A percentile compares a stretch with the other conserved stretches of the same genome.
Evolutionary conservation across 345 rosid genomes (phyloP).

Genomic region (Noccaea caerulescens): DNA sequence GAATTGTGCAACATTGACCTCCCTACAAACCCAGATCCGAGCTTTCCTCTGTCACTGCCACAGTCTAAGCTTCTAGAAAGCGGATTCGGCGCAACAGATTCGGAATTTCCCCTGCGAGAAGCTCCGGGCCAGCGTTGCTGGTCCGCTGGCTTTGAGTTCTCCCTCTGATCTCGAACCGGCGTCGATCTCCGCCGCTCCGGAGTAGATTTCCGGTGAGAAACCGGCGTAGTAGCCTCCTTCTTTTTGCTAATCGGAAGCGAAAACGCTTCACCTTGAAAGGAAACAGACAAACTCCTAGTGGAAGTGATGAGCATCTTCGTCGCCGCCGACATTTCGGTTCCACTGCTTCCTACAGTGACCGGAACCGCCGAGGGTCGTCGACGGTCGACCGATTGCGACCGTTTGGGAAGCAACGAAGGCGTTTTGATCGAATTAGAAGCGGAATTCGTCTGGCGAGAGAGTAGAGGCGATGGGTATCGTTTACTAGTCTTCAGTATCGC

Average conservation of each 20-base stretch:
- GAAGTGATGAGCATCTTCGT: slow-evolving; percentile 78
- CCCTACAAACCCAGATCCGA: slow-evolving; percentile 63
- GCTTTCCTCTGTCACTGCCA: slow-evolving; percentile 59
- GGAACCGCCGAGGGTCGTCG: slow-evolving; percentile 63
- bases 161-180: slow-evolving; percentile 56
- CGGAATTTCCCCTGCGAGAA: slow-evolving; percentile 44
- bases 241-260: slow-evolving; percentile 73
- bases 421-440: slow-evolving; percentile 48
- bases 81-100: slow-evolving; percentile 49
- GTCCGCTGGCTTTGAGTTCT: slow-evolving; percentile 66
- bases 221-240: slow-evolving; percentile 64
- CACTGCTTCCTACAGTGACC: slow-evolving; percentile 44
- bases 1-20: slow-evolving; percentile 68
- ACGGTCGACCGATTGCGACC: slow-evolving; percentile 87
- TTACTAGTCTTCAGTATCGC: slow-evolving; percentile 46
- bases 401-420: slow-evolving; percentile 54
- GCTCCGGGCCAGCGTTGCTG: slow-evolving; percentile 77
- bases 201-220: slow-evolving; percentile 61
- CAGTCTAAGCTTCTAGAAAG: slow-evolving; percentile 76
- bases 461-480: slow-evolving; percentile 71
- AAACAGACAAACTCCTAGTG: slow-evolving; percentile 86
- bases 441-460: slow-evolving; percentile 64
- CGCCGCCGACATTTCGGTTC: slow-evolving; percentile 53
- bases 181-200: slow-evolving; percentile 73
- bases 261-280: slow-evolving; percentile 94